Conservation (phyloP, 441 rosid species). For the Lepidium campestre region DNA sequence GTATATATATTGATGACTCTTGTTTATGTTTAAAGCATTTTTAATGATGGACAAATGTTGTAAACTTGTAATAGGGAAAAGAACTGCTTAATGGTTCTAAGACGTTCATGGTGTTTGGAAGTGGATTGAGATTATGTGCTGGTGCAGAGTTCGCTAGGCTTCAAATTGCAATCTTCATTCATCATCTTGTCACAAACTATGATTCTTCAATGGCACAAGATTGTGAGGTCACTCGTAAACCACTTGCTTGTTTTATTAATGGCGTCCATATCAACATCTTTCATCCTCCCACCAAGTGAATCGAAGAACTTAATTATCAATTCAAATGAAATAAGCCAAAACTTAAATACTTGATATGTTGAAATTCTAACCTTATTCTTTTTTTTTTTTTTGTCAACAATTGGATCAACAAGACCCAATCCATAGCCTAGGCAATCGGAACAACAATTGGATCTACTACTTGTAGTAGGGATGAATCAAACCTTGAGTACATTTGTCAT, state of each 20-base stretch:
- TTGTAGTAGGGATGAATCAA: no score
- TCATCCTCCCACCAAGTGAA: not conserved
- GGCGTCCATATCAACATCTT: not conserved
- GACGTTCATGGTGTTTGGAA: slow-evolving; percentile 1
- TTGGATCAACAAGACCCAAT: no score
- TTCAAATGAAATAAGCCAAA: not conserved
- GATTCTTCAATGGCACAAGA: not conserved
- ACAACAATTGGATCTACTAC: no score
- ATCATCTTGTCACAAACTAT: not conserved
- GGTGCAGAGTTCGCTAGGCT: not conserved
- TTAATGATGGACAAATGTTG: not conserved
- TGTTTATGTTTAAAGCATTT: not conserved
- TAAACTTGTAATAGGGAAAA: not conserved
- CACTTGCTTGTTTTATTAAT: not conserved
- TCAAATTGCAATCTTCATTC: not conserved
- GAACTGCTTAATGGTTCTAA: not conserved
- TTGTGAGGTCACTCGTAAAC: not conserved
- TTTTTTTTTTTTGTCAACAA: no score
- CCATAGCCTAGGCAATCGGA: no score
- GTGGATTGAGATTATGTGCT: not conserved
- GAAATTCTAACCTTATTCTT: no score
- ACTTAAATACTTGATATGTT: no score
- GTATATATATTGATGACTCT: not conserved
- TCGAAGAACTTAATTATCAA: not conserved
- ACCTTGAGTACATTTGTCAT: no score